Evolutionary conservation across 257 asterid genomes (phyloP).

Genomic region (Parsonsia alboflavescens): DNA sequence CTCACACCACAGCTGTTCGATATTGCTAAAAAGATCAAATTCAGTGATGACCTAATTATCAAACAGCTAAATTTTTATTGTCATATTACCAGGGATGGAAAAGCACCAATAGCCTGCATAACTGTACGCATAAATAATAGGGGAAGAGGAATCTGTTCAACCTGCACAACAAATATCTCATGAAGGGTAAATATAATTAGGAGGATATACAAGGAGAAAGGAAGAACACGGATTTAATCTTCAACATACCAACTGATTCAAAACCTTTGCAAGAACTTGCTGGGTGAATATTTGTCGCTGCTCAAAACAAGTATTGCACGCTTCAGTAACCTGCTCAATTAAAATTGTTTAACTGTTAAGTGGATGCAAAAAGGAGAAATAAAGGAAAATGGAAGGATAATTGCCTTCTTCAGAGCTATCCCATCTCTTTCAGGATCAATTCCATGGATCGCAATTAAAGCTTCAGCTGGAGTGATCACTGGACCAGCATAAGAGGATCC

Average conservation of each 20-base stretch:
- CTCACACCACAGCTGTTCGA: background rate
- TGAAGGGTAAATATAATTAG: constrained; percentile 2
- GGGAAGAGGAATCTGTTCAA: constrained; percentile 96
- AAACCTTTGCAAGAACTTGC: constrained; percentile 91
- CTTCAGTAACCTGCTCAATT: constrained; percentile 83
- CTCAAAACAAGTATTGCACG: constrained; percentile 97
- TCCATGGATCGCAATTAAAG: constrained; percentile 90
- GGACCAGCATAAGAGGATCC: constrained; percentile 61
- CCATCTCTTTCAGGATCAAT: constrained; percentile 88
- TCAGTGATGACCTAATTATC: background rate
- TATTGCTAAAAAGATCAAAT: background rate
- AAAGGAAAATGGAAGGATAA: constrained; percentile 2
- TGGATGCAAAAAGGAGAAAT: constrained; percentile 15
- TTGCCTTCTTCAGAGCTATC: constrained; percentile 88
- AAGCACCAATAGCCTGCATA: constrained; percentile 92
- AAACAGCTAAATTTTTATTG: background rate
- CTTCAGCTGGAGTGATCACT: constrained; percentile 86
- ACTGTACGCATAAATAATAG: constrained; percentile 96
- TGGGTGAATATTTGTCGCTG: constrained; percentile 79
- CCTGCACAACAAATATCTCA: constrained; percentile 48
- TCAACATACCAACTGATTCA: constrained; percentile 85
- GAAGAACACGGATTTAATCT: background rate
- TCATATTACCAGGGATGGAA: constrained; percentile 80
- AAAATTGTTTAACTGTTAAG: constrained; percentile 18
- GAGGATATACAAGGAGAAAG: constrained; percentile 1